Base-by-base conservation (phyloP, 2,329 filamentous ascomycete species). In the Aspergillus neoniger region DNA sequence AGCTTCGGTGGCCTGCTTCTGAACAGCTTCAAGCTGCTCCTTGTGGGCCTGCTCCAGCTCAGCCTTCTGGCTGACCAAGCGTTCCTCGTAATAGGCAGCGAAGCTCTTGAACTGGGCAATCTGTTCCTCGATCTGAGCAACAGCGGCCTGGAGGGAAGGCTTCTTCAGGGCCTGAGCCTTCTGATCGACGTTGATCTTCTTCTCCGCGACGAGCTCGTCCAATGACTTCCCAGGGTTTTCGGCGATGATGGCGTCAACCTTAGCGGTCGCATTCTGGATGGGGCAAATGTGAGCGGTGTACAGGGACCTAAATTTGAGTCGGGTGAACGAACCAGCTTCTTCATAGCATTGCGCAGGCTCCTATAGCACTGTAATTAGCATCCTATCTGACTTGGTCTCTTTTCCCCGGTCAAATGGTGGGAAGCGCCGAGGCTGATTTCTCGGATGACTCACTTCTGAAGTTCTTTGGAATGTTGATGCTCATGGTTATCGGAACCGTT, bases 341-440 rank as follows among this genome's bases (percentile, higher is more conserved):
- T 98, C 82, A 88, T 90, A 72, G 95, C 81, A 77, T 95, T 96
- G 73, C 94, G 92, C 70, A 97, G 91, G 77, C 87, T 92, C 84
- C 92, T 96, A 62, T 48, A 23, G 62, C 21, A n/a, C 58, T 58
- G 17, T 47, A 55, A 56, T 68, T 64, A 71, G 64, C 55, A 55
- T 39, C 43, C 62, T 60, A 57, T 57, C 50, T 25, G 58, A 32
- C 12, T 30, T 38, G 15, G 12, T 36, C 32, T 36, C 32, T 14
- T 36, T 36, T 36, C 10, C 32, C 32, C 32, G 32, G 32, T 14
- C 32, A 36, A 36, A 12, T 25, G 43, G 52, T 30, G n/a, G 50
- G 38, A 23, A 19, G 44, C 43, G 30, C 38, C 32, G 21, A 21
- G n/a, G 19, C 9, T 48, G 28, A 12, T 23, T 51, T 49, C 17